Evolutionary conservation across 2,329 filamentous ascomycete genomes (phyloP).

Genomic region (Diplodia seriata): DNA sequence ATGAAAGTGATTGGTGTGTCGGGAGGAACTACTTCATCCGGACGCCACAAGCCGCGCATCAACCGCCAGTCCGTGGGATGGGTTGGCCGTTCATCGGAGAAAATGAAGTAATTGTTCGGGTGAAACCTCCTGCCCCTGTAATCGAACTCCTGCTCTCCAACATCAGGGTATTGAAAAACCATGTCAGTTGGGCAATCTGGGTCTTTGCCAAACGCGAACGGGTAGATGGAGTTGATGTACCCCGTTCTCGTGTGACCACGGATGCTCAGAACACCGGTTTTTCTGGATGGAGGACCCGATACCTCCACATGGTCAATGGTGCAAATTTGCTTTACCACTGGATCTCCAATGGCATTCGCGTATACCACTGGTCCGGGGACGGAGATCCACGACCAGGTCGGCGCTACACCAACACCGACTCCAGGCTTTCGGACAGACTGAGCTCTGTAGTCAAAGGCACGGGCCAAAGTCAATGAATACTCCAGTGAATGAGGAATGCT

Average conservation of each 20-base stretch:
- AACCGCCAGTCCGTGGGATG: slow-evolving; percentile 32
- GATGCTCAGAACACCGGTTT: slow-evolving; percentile 34
- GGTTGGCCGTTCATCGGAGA: too few species aligned
- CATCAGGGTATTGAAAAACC: slow-evolving; percentile 2
- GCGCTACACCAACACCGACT: neutral
- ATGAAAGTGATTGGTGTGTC: slow-evolving; percentile 37
- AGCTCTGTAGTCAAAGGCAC: neutral
- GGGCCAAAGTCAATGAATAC: neutral
- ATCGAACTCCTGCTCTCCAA: neutral
- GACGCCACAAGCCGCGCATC: slow-evolving; percentile 36
- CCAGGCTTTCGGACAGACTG: too few species aligned
- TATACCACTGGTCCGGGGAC: slow-evolving; percentile 33
- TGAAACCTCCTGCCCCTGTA: too few species aligned
- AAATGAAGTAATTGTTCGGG: too few species aligned
- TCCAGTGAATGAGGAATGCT: neutral
- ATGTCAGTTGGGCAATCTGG: slow-evolving; percentile 34
- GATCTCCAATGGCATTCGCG: neutral
- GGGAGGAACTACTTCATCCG: slow-evolving; percentile 38
- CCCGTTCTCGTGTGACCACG: slow-evolving; percentile 33
- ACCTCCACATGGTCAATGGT: too few species aligned
- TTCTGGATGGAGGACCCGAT: neutral
- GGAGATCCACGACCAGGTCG: slow-evolving; percentile 22
- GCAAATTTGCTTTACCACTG: too few species aligned
- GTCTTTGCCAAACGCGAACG: slow-evolving; percentile 35
- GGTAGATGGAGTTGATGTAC: slow-evolving; percentile 38